These are phyloP conservation scores for Acanthochlamys bracteata DNA, from an alignment of 106 monocot species.

Conservation along the genomic window DNA sequence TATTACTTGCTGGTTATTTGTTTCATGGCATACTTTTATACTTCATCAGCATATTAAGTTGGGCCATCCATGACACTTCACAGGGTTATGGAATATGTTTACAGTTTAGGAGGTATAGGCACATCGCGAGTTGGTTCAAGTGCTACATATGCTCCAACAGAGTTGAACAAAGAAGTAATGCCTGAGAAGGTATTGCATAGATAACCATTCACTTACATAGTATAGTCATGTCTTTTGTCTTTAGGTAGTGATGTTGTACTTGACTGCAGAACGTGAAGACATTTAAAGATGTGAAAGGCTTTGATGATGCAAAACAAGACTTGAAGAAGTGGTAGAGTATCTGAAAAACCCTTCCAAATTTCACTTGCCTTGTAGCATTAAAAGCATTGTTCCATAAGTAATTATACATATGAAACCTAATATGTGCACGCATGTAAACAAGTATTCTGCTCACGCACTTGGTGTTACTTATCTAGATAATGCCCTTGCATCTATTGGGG, in stretches of 20 bases:
- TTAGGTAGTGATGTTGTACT: not conserved
- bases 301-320: slow-evolving; percentile 99
- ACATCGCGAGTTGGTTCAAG: slow-evolving; percentile 84
- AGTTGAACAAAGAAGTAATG: slow-evolving; percentile 86
- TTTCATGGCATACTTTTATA: not conserved
- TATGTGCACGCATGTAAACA: too few relatives aligned
- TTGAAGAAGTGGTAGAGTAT: slow-evolving; percentile 98
- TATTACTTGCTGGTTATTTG: not conserved
- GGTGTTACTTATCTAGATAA: too few relatives aligned
- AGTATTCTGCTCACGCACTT: too few relatives aligned
- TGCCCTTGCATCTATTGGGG: too few relatives aligned
- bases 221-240: not conserved
- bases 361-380: slow-evolving; percentile 60
- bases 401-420: too few relatives aligned
- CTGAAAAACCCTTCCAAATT: slow-evolving; percentile 90
- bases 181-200: slow-evolving; percentile 74
- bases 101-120: slow-evolving; percentile 95
- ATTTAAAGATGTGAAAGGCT: slow-evolving; percentile 99
- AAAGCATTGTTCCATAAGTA: too few relatives aligned
- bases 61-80: slow-evolving; percentile 1
- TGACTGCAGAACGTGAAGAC: slow-evolving; percentile 82
- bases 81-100: slow-evolving; percentile 87
- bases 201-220: too few relatives aligned
- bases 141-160: slow-evolving; percentile 89
- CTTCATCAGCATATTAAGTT: not conserved